A percentile compares a stretch with the other conserved stretches of the same genome.
Evolutionary conservation across 768 basidiomycete genomes (phyloP).

Genomic region (Stropharia rugosoannulata): DNA sequence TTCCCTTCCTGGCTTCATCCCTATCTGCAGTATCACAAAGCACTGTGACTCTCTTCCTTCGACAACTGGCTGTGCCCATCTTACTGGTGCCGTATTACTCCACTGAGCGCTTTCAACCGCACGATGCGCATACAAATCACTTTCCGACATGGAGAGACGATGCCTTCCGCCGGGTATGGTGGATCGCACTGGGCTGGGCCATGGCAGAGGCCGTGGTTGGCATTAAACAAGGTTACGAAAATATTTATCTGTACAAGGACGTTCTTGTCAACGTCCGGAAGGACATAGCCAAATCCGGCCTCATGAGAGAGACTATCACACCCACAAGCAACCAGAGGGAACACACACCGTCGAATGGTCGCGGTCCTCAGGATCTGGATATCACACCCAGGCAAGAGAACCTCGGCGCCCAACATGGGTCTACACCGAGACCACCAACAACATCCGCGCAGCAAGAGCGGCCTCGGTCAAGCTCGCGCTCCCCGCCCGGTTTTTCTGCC

Average conservation of each 20-base stretch:
- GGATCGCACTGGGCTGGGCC: conserved; percentile 77
- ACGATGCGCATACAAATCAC: conserved; percentile 18
- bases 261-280: conserved; percentile 52
- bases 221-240: conserved; percentile 70
- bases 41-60: conserved; percentile 50
- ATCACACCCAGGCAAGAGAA: conserved; percentile 14
- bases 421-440: not conserved
- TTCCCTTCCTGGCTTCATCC: conserved; percentile 29
- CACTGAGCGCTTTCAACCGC: conserved; percentile 17
- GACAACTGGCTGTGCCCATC: conserved; percentile 52
- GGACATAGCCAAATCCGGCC: conserved; percentile 15
- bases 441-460: not conserved
- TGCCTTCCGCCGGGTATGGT: conserved; percentile 74
- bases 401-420: not conserved
- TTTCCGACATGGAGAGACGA: conserved; percentile 52
- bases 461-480: conserved; percentile 11
- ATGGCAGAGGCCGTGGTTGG: conserved; percentile 64
- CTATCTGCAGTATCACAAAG: conserved; percentile 46
- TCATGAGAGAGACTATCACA: not conserved
- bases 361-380: not conserved
- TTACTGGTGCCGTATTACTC: conserved; percentile 49
- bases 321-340: not conserved
- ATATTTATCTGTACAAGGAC: conserved; percentile 65
- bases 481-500: conserved; percentile 5
- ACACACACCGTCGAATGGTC: conserved; percentile 2